Evolutionary conservation across 306 rosid species (phyloP).

Genomic region (Morella rubra): DNA sequence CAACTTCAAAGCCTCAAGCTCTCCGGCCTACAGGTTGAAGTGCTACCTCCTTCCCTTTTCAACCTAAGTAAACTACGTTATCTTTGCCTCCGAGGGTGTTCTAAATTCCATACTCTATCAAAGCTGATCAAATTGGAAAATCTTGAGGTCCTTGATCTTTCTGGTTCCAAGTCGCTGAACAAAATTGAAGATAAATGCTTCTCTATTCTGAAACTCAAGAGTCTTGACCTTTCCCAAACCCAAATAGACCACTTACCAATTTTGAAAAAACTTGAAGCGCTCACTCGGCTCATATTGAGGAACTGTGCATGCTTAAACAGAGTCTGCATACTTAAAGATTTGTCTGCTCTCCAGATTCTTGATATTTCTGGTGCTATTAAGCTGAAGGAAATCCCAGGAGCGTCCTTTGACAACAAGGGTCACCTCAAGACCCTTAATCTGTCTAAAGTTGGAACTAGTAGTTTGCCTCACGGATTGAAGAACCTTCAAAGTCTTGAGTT

Average conservation of each 20-base stretch:
- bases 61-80: conserved; percentile 21
- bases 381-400: conserved; percentile 24
- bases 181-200: conserved; percentile 18
- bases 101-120: conserved; percentile 20
- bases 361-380: conserved; percentile 27
- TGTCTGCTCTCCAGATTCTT: conserved; percentile 30
- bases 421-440: conserved; percentile 33
- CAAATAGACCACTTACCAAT: conserved; percentile 20
- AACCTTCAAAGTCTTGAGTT: conserved; percentile 25
- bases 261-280: conserved; percentile 12
- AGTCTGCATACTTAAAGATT: conserved; percentile 17
- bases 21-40: conserved; percentile 25
- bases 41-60: conserved; percentile 34
- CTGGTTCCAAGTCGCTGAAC: conserved; percentile 30
- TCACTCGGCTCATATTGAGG: conserved; percentile 16
- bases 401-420: background rate
- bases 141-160: conserved; percentile 41
- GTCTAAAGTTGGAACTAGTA: conserved; percentile 15
- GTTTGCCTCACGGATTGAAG: conserved; percentile 19
- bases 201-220: conserved; percentile 13
- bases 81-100: conserved; percentile 32
- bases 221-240: conserved; percentile 35
- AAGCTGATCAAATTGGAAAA: background rate
- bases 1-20: conserved; percentile 36
- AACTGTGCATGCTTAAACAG: conserved; percentile 13